Percentiles rank a stretch among this genome's conserved stretches.
Evolutionary conservation across 2,329 filamentous ascomycete species (phyloP).

Genomic region (Sclerotinia nivalis): DNA sequence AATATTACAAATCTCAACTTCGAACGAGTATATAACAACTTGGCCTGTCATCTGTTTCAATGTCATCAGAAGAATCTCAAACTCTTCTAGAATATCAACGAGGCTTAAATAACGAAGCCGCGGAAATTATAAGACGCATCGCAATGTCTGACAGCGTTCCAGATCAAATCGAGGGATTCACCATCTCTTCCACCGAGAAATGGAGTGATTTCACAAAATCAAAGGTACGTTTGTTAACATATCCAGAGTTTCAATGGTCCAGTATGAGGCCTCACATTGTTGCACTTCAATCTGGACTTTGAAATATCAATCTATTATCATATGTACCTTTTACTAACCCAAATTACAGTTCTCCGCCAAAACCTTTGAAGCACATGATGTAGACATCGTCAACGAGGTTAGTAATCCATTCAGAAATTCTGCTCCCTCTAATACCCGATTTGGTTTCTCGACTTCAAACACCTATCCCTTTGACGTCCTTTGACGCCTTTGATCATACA

Average conservation of each 20-base stretch:
- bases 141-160: slow-evolving; percentile 38
- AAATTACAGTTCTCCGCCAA: slow-evolving; percentile 48
- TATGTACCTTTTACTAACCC: background rate
- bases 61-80: background rate
- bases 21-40: background rate
- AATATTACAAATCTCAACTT: background rate
- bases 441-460: too few relatives aligned
- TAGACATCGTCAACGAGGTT: slow-evolving; percentile 78
- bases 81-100: too few relatives aligned
- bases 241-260: background rate
- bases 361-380: slow-evolving; percentile 80
- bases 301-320: background rate
- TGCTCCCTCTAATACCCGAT: background rate
- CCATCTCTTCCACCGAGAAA: slow-evolving; percentile 45
- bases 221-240: slow-evolving; percentile 28
- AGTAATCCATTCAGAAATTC: background rate
- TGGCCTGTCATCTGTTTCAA: background rate
- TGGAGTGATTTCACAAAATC: slow-evolving; percentile 35
- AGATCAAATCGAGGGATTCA: slow-evolving; percentile 62
- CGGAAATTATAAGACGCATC: background rate
- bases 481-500: too few relatives aligned
- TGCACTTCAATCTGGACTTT: too few relatives aligned
- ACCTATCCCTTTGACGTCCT: too few relatives aligned
- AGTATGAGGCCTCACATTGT: too few relatives aligned
- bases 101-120: too few relatives aligned